Evolutionary conservation across 140 eudicot genomes (phyloP).

Genomic region (Erigeron philadelphicus): DNA sequence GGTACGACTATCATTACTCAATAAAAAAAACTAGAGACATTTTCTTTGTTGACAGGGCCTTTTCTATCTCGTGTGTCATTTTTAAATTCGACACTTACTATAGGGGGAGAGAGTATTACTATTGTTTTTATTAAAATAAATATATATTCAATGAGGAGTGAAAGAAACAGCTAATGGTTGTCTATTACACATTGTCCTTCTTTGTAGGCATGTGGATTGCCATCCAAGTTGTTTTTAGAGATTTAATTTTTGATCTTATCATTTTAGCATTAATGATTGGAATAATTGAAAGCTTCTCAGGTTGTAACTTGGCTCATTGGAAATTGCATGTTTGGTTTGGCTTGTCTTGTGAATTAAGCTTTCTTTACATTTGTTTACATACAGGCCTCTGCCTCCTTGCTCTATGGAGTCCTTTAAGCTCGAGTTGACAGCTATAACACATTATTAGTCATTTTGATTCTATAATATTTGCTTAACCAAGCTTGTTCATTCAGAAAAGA

Average conservation of each 20-base stretch:
- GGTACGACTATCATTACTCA: too few species aligned
- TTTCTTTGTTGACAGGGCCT: too few species aligned
- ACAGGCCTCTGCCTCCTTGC: too few species aligned
- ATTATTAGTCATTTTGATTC: too few species aligned
- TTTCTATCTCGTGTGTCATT: too few species aligned
- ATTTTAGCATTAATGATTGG: conserved; percentile 5
- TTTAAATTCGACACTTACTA: too few species aligned
- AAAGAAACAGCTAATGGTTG: background rate
- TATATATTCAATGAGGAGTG: background rate
- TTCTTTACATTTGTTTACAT: too few species aligned
- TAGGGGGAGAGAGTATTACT: too few species aligned
- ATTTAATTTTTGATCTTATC: background rate
- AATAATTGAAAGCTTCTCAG: background rate
- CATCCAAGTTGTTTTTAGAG: conserved; percentile 5
- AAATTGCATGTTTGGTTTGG: background rate
- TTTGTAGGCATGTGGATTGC: conserved; percentile 17
- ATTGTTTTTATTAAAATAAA: too few species aligned
- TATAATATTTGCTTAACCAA: too few species aligned
- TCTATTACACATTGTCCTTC: background rate
- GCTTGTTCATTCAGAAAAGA: too few species aligned
- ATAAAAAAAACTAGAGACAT: too few species aligned
- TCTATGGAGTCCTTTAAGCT: background rate
- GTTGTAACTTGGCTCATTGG: background rate
- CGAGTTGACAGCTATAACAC: background rate
- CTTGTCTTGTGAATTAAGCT: background rate